Conservation (phyloP, 345 rosid species). For the Luvunga scandens region DNA sequence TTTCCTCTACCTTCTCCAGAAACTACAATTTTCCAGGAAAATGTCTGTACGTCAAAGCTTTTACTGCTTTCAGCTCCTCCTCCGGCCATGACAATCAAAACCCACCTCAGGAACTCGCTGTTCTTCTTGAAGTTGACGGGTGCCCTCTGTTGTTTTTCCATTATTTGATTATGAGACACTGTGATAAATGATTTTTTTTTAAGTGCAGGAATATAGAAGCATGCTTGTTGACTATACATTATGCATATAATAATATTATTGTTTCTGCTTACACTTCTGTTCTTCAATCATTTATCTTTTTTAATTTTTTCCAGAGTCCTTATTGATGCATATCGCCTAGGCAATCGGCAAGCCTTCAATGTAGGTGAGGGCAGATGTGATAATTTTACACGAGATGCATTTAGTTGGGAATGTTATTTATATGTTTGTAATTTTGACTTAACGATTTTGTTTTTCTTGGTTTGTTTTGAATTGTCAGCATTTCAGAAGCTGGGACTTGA, state of each 20-base stretch:
- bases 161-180: not conserved
- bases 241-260: not conserved
- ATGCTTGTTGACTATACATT: not conserved
- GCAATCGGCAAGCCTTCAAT: slow-evolving; percentile 86
- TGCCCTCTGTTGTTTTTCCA: slow-evolving; percentile 13
- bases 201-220: not conserved
- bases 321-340: slow-evolving; percentile 73
- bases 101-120: slow-evolving; percentile 56
- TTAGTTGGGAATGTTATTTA: slow-evolving; percentile 2
- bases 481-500: slow-evolving; percentile 94
- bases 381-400: slow-evolving; percentile 12
- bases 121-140: slow-evolving; percentile 96
- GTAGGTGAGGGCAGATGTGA: slow-evolving; percentile 44
- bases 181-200: not conserved
- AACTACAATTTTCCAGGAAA: slow-evolving; percentile 29
- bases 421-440: slow-evolving; percentile 14
- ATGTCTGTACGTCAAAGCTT: slow-evolving; percentile 25
- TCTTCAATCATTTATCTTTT: not conserved
- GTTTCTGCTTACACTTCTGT: not conserved
- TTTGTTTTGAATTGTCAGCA: slow-evolving; percentile 38
- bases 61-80: slow-evolving; percentile 40
- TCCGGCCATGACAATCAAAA: slow-evolving; percentile 25
- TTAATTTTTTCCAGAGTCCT: slow-evolving; percentile 52
- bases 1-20: slow-evolving; percentile 25
- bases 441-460: not conserved